Percentiles rank a stretch among this genome's conserved stretches.
Conservation (phyloP, 2,329 filamentous ascomycete species). For the Neoascochyta sp. region DNA sequence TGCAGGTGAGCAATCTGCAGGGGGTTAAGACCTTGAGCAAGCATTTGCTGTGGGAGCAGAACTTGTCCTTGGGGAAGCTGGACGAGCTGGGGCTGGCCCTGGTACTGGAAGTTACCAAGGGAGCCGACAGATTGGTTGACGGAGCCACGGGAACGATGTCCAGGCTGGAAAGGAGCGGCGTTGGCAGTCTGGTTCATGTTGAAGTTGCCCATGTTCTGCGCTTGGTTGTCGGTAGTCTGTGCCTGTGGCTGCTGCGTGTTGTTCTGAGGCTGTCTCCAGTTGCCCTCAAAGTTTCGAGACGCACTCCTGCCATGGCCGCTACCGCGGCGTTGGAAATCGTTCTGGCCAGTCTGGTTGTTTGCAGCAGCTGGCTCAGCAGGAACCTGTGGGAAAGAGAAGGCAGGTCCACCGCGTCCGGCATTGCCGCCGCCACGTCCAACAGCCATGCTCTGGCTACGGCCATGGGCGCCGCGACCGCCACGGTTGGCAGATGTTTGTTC, state of each 20-base stretch:
- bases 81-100: constrained; percentile 79
- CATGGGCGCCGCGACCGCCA: constrained; percentile 55
- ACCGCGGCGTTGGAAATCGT: constrained; percentile 71
- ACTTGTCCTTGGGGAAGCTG: constrained; percentile 82
- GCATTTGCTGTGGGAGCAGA: constrained; percentile 77
- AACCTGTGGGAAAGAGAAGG: constrained; percentile 65
- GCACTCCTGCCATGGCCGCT: constrained; percentile 77
- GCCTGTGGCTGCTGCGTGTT: constrained; percentile 47
- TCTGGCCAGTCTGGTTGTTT: constrained; percentile 44
- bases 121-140: constrained; percentile 79
- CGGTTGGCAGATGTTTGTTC: constrained; percentile 31
- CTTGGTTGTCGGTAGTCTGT: constrained; percentile 47
- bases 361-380: constrained; percentile 48
- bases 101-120: constrained; percentile 85
- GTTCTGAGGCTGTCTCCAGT: constrained; percentile 83
- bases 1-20: constrained; percentile 88
- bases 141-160: constrained; percentile 81
- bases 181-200: constrained; percentile 68
- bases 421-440: constrained; percentile 64
- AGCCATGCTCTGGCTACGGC: constrained; percentile 88
- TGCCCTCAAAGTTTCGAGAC: constrained; percentile 95
- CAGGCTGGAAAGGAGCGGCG: constrained; percentile 78
- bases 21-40: constrained; percentile 82
- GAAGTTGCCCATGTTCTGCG: constrained; percentile 57
- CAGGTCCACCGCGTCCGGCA: constrained; percentile 61